Conservation (phyloP, 2,329 filamentous ascomycete genomes). For the Fusarium domesticum region DNA sequence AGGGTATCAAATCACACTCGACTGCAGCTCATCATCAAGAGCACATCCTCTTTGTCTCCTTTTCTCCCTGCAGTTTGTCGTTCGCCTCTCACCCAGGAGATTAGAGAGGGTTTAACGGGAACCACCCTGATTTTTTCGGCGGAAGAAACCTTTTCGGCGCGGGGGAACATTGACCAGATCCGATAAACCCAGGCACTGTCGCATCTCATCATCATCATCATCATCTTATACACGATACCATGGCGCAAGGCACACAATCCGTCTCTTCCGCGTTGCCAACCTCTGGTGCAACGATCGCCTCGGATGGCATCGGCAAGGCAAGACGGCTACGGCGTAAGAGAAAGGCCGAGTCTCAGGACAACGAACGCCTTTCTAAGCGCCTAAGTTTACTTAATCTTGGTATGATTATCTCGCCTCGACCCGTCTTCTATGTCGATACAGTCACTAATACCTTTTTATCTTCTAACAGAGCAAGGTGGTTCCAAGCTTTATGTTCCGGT, state of each 20-base stretch:
- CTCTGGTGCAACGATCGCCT: slow-evolving; percentile 2
- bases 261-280: slow-evolving; percentile 24
- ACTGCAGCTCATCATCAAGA: neutral
- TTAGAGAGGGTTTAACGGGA: neutral
- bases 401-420: slow-evolving; percentile 47
- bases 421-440: too few relatives aligned
- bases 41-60: neutral
- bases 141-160: neutral
- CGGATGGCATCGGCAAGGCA: slow-evolving; percentile 18
- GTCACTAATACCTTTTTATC: slow-evolving; percentile 2
- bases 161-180: neutral
- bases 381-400: slow-evolving; percentile 80
- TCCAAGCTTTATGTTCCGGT: slow-evolving; percentile 65
- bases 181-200: neutral
- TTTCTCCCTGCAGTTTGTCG: neutral
- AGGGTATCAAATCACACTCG: neutral
- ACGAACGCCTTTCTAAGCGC: slow-evolving; percentile 78
- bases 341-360: slow-evolving; percentile 58
- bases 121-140: neutral
- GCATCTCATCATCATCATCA: neutral
- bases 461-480: slow-evolving; percentile 55
- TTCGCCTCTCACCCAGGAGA: neutral
- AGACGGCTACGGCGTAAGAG: slow-evolving; percentile 46
- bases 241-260: slow-evolving; percentile 37
- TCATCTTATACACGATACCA: slow-evolving; percentile 24